phyloP scores from a whole-genome alignment of 495 filamentous ascomycete genomes.

The Aspergillus baeticus region DNA sequence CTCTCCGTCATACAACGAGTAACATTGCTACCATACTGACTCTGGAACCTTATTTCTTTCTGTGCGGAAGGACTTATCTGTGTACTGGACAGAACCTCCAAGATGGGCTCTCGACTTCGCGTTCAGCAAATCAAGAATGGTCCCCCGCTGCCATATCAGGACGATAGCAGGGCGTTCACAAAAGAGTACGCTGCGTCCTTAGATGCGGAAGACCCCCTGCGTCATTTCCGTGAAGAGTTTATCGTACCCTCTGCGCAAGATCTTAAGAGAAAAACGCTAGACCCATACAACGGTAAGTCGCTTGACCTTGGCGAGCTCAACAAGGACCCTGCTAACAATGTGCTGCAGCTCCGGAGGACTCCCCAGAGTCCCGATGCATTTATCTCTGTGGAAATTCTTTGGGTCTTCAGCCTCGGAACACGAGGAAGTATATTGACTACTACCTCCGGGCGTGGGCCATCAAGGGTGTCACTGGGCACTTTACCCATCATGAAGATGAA shows the following conservation, averaged over 20 bases:
- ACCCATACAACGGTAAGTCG: constrained; percentile 34
- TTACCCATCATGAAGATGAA: constrained; percentile 74
- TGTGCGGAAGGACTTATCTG: background rate
- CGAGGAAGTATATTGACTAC: constrained; percentile 65
- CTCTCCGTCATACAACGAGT: no score
- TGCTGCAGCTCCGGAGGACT: constrained; percentile 30
- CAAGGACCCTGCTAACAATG: background rate
- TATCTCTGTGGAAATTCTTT: constrained; percentile 98
- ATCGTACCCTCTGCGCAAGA: constrained; percentile 79
- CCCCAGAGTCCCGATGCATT: constrained; percentile 52
- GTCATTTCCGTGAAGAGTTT: constrained; percentile 71
- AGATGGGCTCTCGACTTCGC: constrained; percentile 32
- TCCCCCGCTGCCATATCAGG: constrained; percentile 33
- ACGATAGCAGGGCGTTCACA: constrained; percentile 40
- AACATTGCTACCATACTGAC: no score
- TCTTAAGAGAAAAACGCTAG: constrained; percentile 64
- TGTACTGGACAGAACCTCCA: background rate
- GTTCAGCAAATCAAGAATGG: constrained; percentile 28
- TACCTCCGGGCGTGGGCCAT: constrained; percentile 87
- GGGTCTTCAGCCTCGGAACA: constrained; percentile 80
- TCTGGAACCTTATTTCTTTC: background rate
- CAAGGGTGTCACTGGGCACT: constrained; percentile 93
- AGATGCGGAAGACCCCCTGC: constrained; percentile 69
- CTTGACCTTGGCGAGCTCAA: constrained; percentile 2
- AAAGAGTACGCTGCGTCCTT: constrained; percentile 60